Evolutionary conservation across 1,284 basidiomycete species (phyloP), one percentile per base, ranked within the genome.

Genomic region (Vanrija sp.): DNA sequence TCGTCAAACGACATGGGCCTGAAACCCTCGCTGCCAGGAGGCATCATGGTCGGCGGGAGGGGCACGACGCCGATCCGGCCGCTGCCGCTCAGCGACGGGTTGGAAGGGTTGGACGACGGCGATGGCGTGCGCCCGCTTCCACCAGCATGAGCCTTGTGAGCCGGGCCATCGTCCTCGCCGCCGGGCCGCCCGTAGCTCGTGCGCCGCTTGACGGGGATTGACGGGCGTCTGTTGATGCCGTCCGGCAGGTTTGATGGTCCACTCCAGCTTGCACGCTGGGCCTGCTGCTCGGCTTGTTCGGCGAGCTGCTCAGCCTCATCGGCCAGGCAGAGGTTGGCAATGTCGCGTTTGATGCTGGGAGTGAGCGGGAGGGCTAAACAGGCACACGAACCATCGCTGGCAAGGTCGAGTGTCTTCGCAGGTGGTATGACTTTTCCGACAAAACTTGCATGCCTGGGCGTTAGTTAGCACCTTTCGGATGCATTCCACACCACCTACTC

Each of bases 401-500:
- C 57, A 59, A 27, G 57, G 57, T 12, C 57, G 51, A 6, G 54
- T 56, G 41, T 59, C 57, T 22, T 56, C 57, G 38, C 57, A 59
- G 6, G 57, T 59, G 12, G 57, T 59, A 19, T 59, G 57, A 22
- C 48, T 51, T 22, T 59, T 59, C 22, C 57, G 57, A 22, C 57
- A 59, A 20, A 56, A 59, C 54, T 59, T 59, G 57, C 57, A 59
- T 6, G 57, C 57, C 57, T 59, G 37, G 16, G 12, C 22, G 19
- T 15, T 3, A 36, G 47, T 52, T 27, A 56, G 54, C 43, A 12
- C 9, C n/a, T 15, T 22, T 22, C 6, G 18, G 25, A 24, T 12
- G 23, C 12, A 16, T 19, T 3, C 25, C 14, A 9, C 18, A 14
- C 14, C 15, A 45, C 57, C 27, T 16, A 59, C 57, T 42, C 57